Base-by-base conservation (phyloP, 805 yeast species). In the Cyberlindnera samutprakarnensis region DNA sequence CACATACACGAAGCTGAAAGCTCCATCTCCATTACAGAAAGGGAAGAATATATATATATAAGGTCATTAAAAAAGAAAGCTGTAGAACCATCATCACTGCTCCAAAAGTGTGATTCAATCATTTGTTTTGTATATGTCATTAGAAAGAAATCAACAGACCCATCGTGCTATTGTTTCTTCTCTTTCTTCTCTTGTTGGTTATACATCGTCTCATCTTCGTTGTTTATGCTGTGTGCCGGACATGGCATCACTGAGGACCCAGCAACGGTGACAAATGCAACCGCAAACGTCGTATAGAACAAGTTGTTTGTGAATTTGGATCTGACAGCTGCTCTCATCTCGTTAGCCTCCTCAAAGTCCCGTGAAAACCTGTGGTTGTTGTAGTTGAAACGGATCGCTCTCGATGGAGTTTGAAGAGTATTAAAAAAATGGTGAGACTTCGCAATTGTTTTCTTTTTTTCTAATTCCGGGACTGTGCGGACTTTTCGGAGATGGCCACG, bases 281-380 rank as follows among this genome's bases (percentile, higher is more conserved):
- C 68, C 9, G 78, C 73, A 45, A 75, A 75, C 6, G 83, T 74
- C 17, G 78, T 67, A 36, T 69, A 59, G 56, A 74, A 75, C 37
- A 75, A 47, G 29, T 70, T 68, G 41, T 68, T 62, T 8, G 78
- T 70, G 33, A 74, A 56, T 44, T 58, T 63, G 44, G 64, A 68
- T 50, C 78, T 66, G 25, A 69, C 70, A 5, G 73, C 63, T 5
- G 78, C 76, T 58, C 64, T 70, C 59, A 72, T 64, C n/a, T n/a
- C n/a, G n/a, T n/a, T n/a, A n/a, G n/a, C n/a, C n/a, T n/a, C n/a
- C n/a, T n/a, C n/a, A n/a, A n/a, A n/a, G n/a, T n/a, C n/a, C n/a
- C n/a, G n/a, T n/a, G n/a, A n/a, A n/a, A n/a, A n/a, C n/a, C n/a
- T n/a, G n/a, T n/a, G n/a, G n/a, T n/a, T n/a, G n/a, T n/a, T n/a